Conservation (phyloP, 2,329 filamentous ascomycete genomes). For the Aspergillus niger region DNA sequence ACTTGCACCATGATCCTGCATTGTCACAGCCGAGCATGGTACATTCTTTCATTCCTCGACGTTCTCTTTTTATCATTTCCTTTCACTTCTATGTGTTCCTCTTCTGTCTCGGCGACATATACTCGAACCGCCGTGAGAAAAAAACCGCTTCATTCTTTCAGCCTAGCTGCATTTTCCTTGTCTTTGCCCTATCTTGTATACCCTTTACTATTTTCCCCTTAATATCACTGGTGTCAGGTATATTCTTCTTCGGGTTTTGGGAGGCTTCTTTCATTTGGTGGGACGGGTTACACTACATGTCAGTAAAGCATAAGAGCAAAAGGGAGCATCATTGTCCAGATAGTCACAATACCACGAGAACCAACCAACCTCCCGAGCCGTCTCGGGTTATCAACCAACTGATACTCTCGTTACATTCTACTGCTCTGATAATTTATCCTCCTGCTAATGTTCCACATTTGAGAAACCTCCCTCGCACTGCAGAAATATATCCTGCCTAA, state of each 20-base stretch:
- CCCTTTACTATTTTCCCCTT: slow-evolving; percentile 23
- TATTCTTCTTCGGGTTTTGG: slow-evolving; percentile 7
- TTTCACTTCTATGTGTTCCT: slow-evolving; percentile 15
- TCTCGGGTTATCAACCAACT: too few species aligned
- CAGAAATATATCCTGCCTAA: background rate
- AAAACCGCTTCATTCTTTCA: background rate
- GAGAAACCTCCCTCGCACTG: background rate
- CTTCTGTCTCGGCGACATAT: slow-evolving; percentile 15
- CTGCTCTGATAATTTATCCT: background rate
- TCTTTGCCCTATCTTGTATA: slow-evolving; percentile 23
- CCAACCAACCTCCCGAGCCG: too few species aligned
- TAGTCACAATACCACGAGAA: background rate
- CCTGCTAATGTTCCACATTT: background rate
- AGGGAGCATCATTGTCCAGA: slow-evolving; percentile 4
- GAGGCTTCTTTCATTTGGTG: background rate
- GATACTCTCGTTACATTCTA: background rate
- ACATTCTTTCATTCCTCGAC: slow-evolving; percentile 14
- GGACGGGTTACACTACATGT: slow-evolving; percentile 13
- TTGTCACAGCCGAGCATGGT: background rate
- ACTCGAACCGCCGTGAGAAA: slow-evolving; percentile 1
- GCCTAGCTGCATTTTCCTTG: background rate
- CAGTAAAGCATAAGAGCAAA: slow-evolving; percentile 12
- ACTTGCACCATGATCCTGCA: slow-evolving; percentile 3
- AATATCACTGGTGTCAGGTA: slow-evolving; percentile 16
- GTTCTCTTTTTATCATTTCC: slow-evolving; percentile 15